A percentile compares a stretch with the other conserved stretches of the same genome.
These are phyloP conservation scores for Epichloe typhina DNA, from an alignment of 2,329 filamentous ascomycete species.

Conservation along the genomic window DNA sequence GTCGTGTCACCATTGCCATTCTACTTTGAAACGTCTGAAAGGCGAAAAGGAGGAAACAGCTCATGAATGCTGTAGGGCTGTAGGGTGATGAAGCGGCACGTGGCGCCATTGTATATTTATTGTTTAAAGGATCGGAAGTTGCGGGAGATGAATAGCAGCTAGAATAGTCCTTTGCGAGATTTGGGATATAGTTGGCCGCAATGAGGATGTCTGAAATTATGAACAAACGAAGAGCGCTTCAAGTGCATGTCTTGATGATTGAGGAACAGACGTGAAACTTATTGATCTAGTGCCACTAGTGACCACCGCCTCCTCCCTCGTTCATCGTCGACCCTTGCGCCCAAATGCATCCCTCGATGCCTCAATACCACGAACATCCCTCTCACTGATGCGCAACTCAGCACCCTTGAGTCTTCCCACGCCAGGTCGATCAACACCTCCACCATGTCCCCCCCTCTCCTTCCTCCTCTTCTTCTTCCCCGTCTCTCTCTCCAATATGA, in stretches of 20 bases:
- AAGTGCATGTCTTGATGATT: too few relatives aligned
- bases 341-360: conserved; percentile 33
- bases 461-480: conserved; percentile 24
- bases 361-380: conserved; percentile 61
- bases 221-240: conserved; percentile 7
- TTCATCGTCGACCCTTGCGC: conserved; percentile 18
- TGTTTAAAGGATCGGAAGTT: conserved; percentile 8
- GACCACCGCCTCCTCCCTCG: not conserved
- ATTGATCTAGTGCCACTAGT: not conserved
- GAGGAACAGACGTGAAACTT: too few relatives aligned
- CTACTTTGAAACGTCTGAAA: conserved; percentile 10
- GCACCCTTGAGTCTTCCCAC: conserved; percentile 73
- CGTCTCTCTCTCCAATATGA: conserved; percentile 60
- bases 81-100: conserved; percentile 9
- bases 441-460: conserved; percentile 35
- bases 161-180: not conserved
- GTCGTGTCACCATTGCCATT: conserved; percentile 10
- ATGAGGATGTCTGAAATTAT: conserved; percentile 5
- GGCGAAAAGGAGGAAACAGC: conserved; percentile 11
- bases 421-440: conserved; percentile 59
- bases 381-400: conserved; percentile 63
- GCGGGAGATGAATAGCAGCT: conserved; percentile 1
- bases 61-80: conserved; percentile 12
- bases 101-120: conserved; percentile 19
- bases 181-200: not conserved